Evolutionary conservation across 2,329 filamentous ascomycete species (phyloP).

Genomic region (Colletotrichum agaves): DNA sequence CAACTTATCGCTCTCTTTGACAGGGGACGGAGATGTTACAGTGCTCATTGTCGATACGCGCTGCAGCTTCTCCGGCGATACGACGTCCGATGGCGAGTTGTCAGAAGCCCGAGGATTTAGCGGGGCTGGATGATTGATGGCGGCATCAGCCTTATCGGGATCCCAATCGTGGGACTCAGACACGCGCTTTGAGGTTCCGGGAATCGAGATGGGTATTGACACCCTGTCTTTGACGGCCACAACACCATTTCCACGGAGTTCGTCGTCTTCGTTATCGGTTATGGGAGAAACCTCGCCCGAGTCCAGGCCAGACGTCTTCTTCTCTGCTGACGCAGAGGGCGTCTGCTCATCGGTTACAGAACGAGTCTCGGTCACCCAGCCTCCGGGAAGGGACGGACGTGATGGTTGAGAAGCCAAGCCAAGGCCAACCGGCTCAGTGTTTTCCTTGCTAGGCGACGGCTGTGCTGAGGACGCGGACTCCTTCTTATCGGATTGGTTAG

Average conservation of each 20-base stretch:
- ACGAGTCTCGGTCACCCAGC: slow-evolving; percentile 45
- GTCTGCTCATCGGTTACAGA: slow-evolving; percentile 15
- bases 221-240: slow-evolving; percentile 6
- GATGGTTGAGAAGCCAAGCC: slow-evolving; percentile 11
- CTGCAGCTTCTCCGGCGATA: slow-evolving; percentile 49
- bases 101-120: slow-evolving; percentile 37
- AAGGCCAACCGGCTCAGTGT: neutral
- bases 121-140: slow-evolving; percentile 35
- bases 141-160: neutral
- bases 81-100: slow-evolving; percentile 47
- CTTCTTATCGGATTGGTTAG: neutral
- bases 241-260: neutral
- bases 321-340: slow-evolving; percentile 6
- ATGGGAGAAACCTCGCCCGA: slow-evolving; percentile 39
- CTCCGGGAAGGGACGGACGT: slow-evolving; percentile 45
- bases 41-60: slow-evolving; percentile 60
- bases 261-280: slow-evolving; percentile 37
- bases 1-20: slow-evolving; percentile 77
- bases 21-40: slow-evolving; percentile 60
- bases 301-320: slow-evolving; percentile 10
- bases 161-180: slow-evolving; percentile 1
- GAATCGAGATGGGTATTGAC: slow-evolving; percentile 19
- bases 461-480: neutral
- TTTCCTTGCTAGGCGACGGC: neutral
- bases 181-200: slow-evolving; percentile 7